These are phyloP conservation scores for Talaromyces trachyspermus DNA, from an alignment of 495 filamentous ascomycete species.

Conservation along the genomic window DNA sequence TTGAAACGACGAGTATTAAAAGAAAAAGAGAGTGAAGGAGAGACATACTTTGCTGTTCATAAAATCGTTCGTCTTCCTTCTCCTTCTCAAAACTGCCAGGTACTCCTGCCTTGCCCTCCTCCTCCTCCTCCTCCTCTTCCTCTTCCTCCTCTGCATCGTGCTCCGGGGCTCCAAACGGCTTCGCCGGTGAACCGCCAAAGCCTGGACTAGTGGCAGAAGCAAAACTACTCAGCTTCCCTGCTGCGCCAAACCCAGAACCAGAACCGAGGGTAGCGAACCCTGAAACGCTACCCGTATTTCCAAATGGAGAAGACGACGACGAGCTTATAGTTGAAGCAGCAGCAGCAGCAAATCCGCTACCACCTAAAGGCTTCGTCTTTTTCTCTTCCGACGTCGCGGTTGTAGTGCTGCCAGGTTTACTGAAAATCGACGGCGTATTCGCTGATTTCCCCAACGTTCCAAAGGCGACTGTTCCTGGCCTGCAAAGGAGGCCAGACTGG, in stretches of 20 bases:
- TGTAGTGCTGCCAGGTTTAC: constrained; percentile 14
- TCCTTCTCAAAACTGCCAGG: constrained; percentile 43
- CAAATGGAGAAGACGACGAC: constrained; percentile 19
- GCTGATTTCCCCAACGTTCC: constrained; percentile 38
- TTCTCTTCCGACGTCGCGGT: constrained; percentile 13
- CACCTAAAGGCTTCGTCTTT: too few species aligned
- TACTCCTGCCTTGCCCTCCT: constrained; percentile 36
- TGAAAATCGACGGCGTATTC: constrained; percentile 30
- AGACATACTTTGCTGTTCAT: constrained; percentile 57
- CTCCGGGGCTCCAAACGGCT: constrained; percentile 65
- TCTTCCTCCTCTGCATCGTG: constrained; percentile 51
- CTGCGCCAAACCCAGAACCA: constrained; percentile 46
- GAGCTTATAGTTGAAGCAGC: constrained; percentile 9
- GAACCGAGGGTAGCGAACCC: constrained; percentile 30
- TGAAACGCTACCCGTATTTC: constrained; percentile 15
- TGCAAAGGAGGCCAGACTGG: constrained; percentile 45
- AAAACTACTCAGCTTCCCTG: constrained; percentile 57
- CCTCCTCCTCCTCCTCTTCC: constrained; percentile 36
- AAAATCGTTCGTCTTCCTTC: constrained; percentile 59
- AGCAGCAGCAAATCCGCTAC: constrained; percentile 27
- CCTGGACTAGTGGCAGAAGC: constrained; percentile 52
- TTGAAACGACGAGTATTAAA: neutral
- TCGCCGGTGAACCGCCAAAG: constrained; percentile 48
- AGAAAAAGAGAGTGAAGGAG: neutral
- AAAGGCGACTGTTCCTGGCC: constrained; percentile 49